Evolutionary conservation across 345 rosid species (phyloP).

Genomic region (Capsella bursapastoris): DNA sequence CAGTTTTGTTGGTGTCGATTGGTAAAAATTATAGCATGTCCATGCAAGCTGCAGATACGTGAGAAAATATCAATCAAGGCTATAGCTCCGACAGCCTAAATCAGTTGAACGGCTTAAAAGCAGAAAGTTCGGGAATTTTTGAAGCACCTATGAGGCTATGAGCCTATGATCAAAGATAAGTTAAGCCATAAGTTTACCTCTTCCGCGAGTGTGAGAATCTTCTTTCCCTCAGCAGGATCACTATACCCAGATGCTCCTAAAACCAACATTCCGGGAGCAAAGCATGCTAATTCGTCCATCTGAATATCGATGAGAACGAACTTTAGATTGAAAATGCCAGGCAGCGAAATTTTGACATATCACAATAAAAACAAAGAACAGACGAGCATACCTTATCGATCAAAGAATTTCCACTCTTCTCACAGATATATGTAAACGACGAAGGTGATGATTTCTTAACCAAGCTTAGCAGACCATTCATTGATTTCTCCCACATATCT

Average conservation of each 20-base stretch:
- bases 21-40: conserved; percentile 97
- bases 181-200: conserved; percentile 58
- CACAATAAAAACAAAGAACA: neutral
- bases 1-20: conserved; percentile 87
- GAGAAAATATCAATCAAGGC: neutral
- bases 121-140: neutral
- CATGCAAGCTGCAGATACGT: conserved; percentile 80
- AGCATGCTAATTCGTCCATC: conserved; percentile 99
- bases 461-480: conserved; percentile 88
- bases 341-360: neutral
- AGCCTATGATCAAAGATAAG: conserved; percentile 19
- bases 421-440: conserved; percentile 87
- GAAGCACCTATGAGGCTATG: conserved; percentile 2
- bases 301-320: conserved; percentile 42
- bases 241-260: conserved; percentile 81
- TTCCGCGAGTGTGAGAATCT: conserved; percentile 82
- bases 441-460: conserved; percentile 81
- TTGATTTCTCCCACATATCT: conserved; percentile 99
- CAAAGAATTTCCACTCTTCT: conserved; percentile 71
- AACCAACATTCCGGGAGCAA: conserved; percentile 99
- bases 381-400: conserved; percentile 67
- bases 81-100: conserved; percentile 11
- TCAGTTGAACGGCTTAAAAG: conserved; percentile 7
- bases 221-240: conserved; percentile 71
- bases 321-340: conserved; percentile 17